Percentiles rank a stretch among this genome's conserved stretches.
phyloP scores from a whole-genome alignment of 345 rosid species.

The Euphorbia peplus region DNA sequence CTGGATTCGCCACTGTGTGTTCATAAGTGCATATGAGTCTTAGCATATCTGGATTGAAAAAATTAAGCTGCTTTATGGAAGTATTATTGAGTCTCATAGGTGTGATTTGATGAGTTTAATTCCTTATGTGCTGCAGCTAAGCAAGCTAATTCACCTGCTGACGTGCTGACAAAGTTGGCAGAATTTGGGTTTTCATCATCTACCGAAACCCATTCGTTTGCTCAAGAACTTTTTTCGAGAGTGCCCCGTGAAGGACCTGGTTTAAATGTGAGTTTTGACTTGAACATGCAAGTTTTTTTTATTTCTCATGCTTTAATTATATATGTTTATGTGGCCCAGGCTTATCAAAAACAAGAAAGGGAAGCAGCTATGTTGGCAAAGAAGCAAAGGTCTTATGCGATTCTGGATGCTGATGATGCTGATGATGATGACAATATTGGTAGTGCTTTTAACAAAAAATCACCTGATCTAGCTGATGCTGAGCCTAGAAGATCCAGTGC shows the following conservation, averaged over 20 bases:
- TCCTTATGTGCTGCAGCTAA: conserved; percentile 56
- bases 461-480: conserved; percentile 29
- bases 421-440: conserved; percentile 28
- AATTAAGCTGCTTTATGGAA: background rate
- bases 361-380: conserved; percentile 77
- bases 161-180: conserved; percentile 45
- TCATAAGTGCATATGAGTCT: background rate
- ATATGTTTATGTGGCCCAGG: conserved; percentile 31
- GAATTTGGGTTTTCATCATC: conserved; percentile 55
- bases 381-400: conserved; percentile 62
- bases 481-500: conserved; percentile 44
- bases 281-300: background rate
- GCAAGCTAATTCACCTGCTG: conserved; percentile 58
- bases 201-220: conserved; percentile 45
- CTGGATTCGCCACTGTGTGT: too few species aligned
- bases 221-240: conserved; percentile 52
- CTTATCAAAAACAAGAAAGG: conserved; percentile 76
- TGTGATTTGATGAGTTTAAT: background rate
- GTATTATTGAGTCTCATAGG: background rate
- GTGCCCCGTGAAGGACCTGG: conserved; percentile 49
- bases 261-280: conserved; percentile 50
- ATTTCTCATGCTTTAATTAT: background rate
- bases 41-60: background rate
- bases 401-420: conserved; percentile 73
- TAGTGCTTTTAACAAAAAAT: conserved; percentile 24